Evolutionary conservation across 2,329 filamentous ascomycete species (phyloP), one percentile per base, ranked within the genome.

Genomic region (Fusarium hainanense): DNA sequence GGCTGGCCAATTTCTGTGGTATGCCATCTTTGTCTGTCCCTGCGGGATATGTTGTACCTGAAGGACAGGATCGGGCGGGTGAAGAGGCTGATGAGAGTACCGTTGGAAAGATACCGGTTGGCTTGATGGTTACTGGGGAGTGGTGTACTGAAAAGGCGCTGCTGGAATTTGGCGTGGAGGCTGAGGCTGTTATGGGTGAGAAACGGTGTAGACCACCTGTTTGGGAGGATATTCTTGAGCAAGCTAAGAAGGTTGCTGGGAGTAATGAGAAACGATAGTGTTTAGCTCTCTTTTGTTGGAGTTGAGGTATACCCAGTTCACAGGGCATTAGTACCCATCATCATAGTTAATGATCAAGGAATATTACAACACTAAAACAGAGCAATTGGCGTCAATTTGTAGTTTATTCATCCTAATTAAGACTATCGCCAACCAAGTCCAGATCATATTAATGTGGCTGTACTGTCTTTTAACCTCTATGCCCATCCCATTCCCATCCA

Each of bases 101-200:
- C 0, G 65, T 67, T 20, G 83, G 80, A 2, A 82, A 81, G 63
- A 76, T 87, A 2, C 85, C 86, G 0, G 79, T 88, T 4, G 86
- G 86, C 2, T 68, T 88, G 48, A 88, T 88, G 85, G 85, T 81
- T 2, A 84, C 82, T 57, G 85, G 83, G 5, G 85, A 87, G 74
- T 88, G 86, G 85, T 84, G 82, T 7, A 79, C 78, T 7, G 86
- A 88, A 72, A 80, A 84, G 48, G 76, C 79, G 6, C 71, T 88
- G 68, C 67, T 88, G 52, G 76, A 79, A 43, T 85, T 87, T 63
- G 86, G 82, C 1, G 72, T 81, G 3, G 83, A 86, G 58, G 81
- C 79, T 5, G 84, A 86, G 72, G 76, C 77, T 30, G 70, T 82
- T 1, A 79, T 79, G 14, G 4, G 27, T 25, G 60, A 66, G 6